These are phyloP conservation scores for Gracilaria caudata DNA, from an alignment of 23 red algal species.

Conservation along the genomic window DNA sequence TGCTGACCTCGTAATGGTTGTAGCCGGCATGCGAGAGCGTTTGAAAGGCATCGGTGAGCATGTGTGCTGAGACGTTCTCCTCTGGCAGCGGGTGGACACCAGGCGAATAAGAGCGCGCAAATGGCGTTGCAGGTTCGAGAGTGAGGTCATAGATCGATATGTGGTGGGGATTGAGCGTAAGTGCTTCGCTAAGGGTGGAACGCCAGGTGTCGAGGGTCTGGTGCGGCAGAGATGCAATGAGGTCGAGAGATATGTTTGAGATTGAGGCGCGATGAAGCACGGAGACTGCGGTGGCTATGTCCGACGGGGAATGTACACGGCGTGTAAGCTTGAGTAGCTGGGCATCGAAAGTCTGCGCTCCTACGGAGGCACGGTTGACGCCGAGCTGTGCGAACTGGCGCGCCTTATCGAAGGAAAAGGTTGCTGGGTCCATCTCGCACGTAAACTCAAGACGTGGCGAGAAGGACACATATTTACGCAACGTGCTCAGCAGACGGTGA, in stretches of 20 bases:
- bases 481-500: constrained; percentile 28
- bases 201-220: constrained; percentile 57
- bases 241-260: constrained; percentile 76
- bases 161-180: constrained; percentile 69
- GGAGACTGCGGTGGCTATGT: constrained; percentile 75
- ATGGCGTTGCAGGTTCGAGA: constrained; percentile 77
- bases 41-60: constrained; percentile 64
- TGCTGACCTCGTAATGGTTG: constrained; percentile 90
- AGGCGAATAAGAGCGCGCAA: constrained; percentile 50
- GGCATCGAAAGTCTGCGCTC: constrained; percentile 85
- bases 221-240: constrained; percentile 87
- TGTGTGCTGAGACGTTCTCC: constrained; percentile 72
- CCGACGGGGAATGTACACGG: constrained; percentile 69
- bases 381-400: constrained; percentile 51
- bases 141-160: constrained; percentile 92
- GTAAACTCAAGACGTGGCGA: constrained; percentile 75
- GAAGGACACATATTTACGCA: constrained; percentile 58
- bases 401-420: constrained; percentile 63
- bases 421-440: constrained; percentile 97
- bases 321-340: constrained; percentile 64
- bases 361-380: constrained; percentile 89
- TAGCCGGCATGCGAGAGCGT: constrained; percentile 55
- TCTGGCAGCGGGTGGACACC: constrained; percentile 68
- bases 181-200: constrained; percentile 41
- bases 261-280: constrained; percentile 58